Base-by-base conservation (phyloP, 129 eudicot genomes). In the Arctium minus region DNA sequence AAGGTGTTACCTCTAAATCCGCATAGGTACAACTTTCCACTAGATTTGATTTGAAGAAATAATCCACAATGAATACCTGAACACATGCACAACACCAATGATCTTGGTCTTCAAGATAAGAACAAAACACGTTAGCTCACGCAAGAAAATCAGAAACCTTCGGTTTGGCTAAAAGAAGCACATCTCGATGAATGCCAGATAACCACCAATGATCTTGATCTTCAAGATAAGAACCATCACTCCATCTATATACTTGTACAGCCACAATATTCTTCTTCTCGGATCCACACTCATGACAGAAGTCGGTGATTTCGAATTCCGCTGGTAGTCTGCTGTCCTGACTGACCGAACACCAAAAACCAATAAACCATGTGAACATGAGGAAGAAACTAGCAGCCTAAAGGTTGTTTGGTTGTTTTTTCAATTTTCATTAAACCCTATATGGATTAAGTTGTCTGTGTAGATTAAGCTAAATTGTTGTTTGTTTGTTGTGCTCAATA, bases 131-230 rank as follows among this genome's bases (percentile, higher is more conserved):
- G 13, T 60, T 39, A 72, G 75, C 42, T 62, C 33, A 42, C 79
- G 37, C 60, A 65, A 64, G 35, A 84, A 13, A 46, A 46, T 27
- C 29, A 81, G 69, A 77, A 87, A 96, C 99, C 99, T 93, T 89
- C 15, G 98, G 97, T 65, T 96, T 96, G 74, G 99, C 83, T 74
- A 96, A 85, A 83, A 96, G 90, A 84, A 96, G 95, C 85, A 93
- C 99, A 74, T 96, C 98, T 81, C 99, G 93, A 72, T 96, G 99
- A 62, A 96, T 96, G 73, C 99, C 99, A 32, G 99, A 96, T 79
- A 96, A 86, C 99, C 99, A 96, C 98, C 99, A 96, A 79, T 96
- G 99, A 86, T 96, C 99, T 89, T 96, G 99, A 91, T 96, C 99
- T 90, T 96, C 99, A 85, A 96, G 99, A 83, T 93, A 96, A 31